Percentiles rank a stretch among this genome's conserved stretches.
Evolutionary conservation across 768 basidiomycete species (phyloP).

Genomic region (Boletus tomentosulus): DNA sequence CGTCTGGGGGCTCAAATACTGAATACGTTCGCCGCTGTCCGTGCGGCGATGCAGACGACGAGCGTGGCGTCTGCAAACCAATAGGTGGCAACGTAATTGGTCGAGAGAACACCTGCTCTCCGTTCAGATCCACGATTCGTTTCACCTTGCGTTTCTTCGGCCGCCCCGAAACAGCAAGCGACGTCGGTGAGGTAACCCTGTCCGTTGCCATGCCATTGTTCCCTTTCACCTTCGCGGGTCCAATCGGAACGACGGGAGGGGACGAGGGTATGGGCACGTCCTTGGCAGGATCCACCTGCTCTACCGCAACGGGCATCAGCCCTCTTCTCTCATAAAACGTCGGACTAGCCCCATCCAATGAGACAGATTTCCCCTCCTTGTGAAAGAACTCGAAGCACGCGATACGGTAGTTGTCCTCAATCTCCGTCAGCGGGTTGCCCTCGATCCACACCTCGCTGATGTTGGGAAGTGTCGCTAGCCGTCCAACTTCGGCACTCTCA

Average conservation of each 20-base stretch:
- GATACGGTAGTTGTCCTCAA: constrained; percentile 67
- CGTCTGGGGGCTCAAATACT: constrained; percentile 52
- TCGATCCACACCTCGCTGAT: constrained; percentile 79
- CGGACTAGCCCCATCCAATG: constrained; percentile 70
- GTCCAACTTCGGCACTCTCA: constrained; percentile 81
- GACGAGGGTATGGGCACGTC: constrained; percentile 49
- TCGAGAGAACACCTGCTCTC: constrained; percentile 28
- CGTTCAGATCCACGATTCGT: constrained; percentile 77
- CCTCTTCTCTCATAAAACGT: constrained; percentile 68
- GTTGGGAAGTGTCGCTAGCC: constrained; percentile 75
- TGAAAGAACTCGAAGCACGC: constrained; percentile 81
- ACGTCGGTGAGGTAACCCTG: constrained; percentile 34
- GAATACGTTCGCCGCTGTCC: constrained; percentile 25
- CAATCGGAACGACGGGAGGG: constrained; percentile 60
- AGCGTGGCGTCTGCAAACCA: background rate
- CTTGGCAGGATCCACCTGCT: constrained; percentile 49
- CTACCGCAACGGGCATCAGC: constrained; percentile 45
- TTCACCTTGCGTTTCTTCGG: constrained; percentile 59
- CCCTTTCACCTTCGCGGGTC: constrained; percentile 25
- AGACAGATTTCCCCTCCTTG: constrained; percentile 74
- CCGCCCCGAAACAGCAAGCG: constrained; percentile 42
- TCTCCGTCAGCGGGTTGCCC: constrained; percentile 76
- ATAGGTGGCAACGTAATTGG: background rate
- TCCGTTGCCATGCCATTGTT: constrained; percentile 18
- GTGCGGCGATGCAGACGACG: constrained; percentile 18